Evolutionary conservation across 306 rosid species (phyloP), one percentile per base, ranked within the genome.

Genomic region (Sophora flavescens): DNA sequence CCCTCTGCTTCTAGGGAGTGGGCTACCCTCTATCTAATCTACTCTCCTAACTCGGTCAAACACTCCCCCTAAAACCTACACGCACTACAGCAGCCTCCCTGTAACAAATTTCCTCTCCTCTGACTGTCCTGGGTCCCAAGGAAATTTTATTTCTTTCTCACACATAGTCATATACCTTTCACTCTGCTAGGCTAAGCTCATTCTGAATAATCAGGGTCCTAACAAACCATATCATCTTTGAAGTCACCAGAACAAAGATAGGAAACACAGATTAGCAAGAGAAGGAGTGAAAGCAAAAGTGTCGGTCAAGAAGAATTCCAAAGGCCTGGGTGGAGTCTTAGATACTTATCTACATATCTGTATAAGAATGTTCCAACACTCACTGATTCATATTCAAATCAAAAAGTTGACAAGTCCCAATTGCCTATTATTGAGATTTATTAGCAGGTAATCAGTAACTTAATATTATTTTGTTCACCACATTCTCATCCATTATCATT

Each of bases 311-410:
- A 35, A 15, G 35, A 18, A 68, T 48, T 44, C 28, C 36, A 18
- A 58, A 69, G 76, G 76, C 47, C 11, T n/a, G 45, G 61, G 45
- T 33, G 48, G 50, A 75, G 22, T 47, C 36, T 33, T 52, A 35
- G 63, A 70, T 33, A 58, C 38, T 35, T 4, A 35, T 35, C 38
- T 26, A 8, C 14, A 66, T 45, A 57, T 58, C 52, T 72, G 15
- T 52, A 53, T 54, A 50, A 32, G 9, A 52, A 68, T 18, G 61
- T 28, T 35, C 5, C 38, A 35, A 35, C 5, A 18, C 12, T 38
- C 59, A 7, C 33, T 63, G 45, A 41, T 62, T 72, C 74, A 53
- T 53, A 51, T 32, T 42, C 62, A 33, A 70, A 2, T 58, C 18
- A 51, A 63, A 33, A 14, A 77, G 4, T 32, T 1, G 17, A 48